These are phyloP conservation scores for Fusarium sulawesiense DNA, from an alignment of 2,329 filamentous ascomycete genomes.

Conservation along the genomic window DNA sequence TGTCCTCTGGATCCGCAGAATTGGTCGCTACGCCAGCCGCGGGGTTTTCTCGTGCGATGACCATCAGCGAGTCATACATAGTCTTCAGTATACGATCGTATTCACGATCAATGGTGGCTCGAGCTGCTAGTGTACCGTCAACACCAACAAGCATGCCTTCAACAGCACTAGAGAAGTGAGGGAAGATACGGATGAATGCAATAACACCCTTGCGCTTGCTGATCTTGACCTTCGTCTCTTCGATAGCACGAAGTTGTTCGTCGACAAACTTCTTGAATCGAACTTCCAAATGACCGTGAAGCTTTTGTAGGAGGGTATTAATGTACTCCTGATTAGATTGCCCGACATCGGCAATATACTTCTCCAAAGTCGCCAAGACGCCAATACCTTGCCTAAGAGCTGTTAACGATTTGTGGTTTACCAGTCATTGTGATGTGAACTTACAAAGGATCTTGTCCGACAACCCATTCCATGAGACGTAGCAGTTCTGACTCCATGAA, in stretches of 20 bases:
- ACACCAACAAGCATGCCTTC: slow-evolving; percentile 81
- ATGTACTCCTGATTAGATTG: slow-evolving; percentile 96
- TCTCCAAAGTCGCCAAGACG: slow-evolving; percentile 82
- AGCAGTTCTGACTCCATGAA: slow-evolving; percentile 85
- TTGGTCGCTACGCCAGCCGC: slow-evolving; percentile 58
- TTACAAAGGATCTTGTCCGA: slow-evolving; percentile 83
- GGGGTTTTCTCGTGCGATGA: slow-evolving; percentile 82
- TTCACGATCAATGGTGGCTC: slow-evolving; percentile 83
- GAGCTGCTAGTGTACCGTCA: slow-evolving; percentile 70
- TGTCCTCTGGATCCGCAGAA: slow-evolving; percentile 78
- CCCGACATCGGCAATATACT: slow-evolving; percentile 80
- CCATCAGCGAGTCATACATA: slow-evolving; percentile 97
- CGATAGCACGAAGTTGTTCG: slow-evolving; percentile 93
- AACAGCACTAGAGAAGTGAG: slow-evolving; percentile 81
- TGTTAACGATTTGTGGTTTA: slow-evolving; percentile 24
- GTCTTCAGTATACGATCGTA: slow-evolving; percentile 90
- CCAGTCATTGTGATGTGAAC: slow-evolving; percentile 49
- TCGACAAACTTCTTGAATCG: slow-evolving; percentile 92
- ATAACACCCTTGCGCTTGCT: slow-evolving; percentile 99
- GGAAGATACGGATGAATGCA: slow-evolving; percentile 93
- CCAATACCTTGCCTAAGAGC: slow-evolving; percentile 86
- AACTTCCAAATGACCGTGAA: slow-evolving; percentile 78
- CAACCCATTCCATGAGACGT: slow-evolving; percentile 83
- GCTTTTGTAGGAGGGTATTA: slow-evolving; percentile 79
- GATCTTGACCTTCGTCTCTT: slow-evolving; percentile 98